Percentiles rank a stretch among this genome's conserved stretches.
phyloP scores from a whole-genome alignment of 1,284 basidiomycete species.

The Ceratobasidium papillatum region DNA sequence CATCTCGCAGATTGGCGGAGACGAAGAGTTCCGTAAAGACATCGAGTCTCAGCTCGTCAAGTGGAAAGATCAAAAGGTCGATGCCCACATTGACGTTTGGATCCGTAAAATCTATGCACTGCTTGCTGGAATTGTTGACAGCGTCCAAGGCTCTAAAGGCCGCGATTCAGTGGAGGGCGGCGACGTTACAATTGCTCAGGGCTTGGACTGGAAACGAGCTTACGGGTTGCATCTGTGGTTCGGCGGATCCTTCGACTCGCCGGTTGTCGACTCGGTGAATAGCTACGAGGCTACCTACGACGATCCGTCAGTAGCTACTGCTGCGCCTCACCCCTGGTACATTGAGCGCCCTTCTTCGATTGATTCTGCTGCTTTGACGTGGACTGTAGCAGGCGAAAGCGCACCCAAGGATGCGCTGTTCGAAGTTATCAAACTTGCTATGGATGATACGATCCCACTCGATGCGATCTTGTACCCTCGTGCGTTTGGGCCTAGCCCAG shows the following conservation, averaged over 20 bases:
- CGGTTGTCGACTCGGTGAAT: constrained; percentile 74
- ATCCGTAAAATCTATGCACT: constrained; percentile 87
- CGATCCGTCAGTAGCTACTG: constrained; percentile 50
- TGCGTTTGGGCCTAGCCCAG: constrained; percentile 77
- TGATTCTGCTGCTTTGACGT: constrained; percentile 53
- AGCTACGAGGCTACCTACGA: constrained; percentile 63
- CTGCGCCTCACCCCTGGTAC: constrained; percentile 78
- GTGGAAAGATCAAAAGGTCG: constrained; percentile 84
- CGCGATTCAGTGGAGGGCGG: constrained; percentile 65
- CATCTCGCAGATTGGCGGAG: constrained; percentile 88
- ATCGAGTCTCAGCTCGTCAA: constrained; percentile 80
- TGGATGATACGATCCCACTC: constrained; percentile 60
- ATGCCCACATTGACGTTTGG: constrained; percentile 72
- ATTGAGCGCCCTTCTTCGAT: constrained; percentile 56
- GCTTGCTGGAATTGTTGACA: constrained; percentile 79
- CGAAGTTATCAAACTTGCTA: constrained; percentile 81
- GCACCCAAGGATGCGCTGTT: constrained; percentile 74
- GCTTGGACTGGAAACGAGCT: constrained; percentile 93
- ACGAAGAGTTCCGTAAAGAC: constrained; percentile 79
- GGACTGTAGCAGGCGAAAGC: constrained; percentile 46
- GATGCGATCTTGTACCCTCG: constrained; percentile 65
- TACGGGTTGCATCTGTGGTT: constrained; percentile 96
- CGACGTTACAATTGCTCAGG: constrained; percentile 77
- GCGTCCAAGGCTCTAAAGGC: constrained; percentile 64
- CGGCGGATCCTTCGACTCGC: constrained; percentile 74